These are phyloP conservation scores for Plasmodium fragile DNA, from an alignment of 169 alveolate species.

Conservation along the genomic window DNA sequence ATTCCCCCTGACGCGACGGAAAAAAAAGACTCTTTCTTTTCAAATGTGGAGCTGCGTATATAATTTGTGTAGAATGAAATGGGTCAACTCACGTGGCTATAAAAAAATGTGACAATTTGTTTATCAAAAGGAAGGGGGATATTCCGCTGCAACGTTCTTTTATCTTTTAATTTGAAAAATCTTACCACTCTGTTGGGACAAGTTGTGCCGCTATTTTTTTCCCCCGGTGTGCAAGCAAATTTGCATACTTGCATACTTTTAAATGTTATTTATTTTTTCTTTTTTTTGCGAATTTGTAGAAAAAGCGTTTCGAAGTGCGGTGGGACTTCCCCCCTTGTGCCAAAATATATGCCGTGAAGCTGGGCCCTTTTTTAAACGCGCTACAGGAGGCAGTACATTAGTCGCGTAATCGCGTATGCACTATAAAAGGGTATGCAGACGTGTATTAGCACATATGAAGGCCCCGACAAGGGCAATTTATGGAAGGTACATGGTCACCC, in stretches of 20 bases:
- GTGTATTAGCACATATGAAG: background rate
- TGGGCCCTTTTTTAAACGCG: background rate
- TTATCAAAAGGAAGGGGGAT: background rate
- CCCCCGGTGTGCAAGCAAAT: background rate
- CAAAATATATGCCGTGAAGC: background rate
- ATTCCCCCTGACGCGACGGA: background rate
- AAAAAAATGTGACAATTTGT: background rate
- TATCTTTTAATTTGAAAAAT: background rate
- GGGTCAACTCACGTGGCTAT: background rate
- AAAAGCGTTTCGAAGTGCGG: background rate
- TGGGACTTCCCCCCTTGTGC: background rate
- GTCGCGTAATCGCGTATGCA: background rate
- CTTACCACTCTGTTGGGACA: background rate
- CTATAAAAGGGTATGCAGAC: background rate
- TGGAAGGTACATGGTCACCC: background rate
- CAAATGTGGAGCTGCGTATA: background rate
- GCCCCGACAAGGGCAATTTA: background rate
- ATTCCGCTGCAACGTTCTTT: background rate
- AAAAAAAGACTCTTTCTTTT: background rate
- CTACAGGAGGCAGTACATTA: background rate
- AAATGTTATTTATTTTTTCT: background rate
- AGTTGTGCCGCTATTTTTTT: background rate
- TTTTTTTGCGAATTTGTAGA: background rate
- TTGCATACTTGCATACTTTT: background rate
- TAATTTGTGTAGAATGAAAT: background rate